phyloP scores from a whole-genome alignment of 176 grass and related monocot genomes.

The Carex scoparia region DNA sequence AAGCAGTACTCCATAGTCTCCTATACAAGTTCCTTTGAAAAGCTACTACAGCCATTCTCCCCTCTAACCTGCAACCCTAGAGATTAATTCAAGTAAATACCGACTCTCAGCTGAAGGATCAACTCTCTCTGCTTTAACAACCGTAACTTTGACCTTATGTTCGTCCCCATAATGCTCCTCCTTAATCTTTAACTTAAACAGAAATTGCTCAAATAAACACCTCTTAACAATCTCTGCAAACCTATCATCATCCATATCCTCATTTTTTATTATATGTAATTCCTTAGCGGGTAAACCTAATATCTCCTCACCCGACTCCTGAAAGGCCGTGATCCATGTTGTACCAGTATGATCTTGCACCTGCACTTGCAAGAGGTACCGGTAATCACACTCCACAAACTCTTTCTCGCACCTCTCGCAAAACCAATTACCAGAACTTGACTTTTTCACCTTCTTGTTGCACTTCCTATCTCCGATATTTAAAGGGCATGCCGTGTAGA shows the following conservation, averaged over 20 bases:
- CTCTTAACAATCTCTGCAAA: conserved; percentile 47
- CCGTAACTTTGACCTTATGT: conserved; percentile 61
- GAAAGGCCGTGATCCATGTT: conserved; percentile 76
- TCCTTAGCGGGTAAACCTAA: conserved; percentile 65
- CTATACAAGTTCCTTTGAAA: not conserved
- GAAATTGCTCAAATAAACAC: conserved; percentile 51
- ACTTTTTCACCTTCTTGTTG: conserved; percentile 64
- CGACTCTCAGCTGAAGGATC: conserved; percentile 65
- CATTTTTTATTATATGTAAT: conserved; percentile 46
- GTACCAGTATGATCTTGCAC: conserved; percentile 88
- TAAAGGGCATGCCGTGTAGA: conserved; percentile 74
- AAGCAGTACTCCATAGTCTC: not conserved
- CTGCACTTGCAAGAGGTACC: conserved; percentile 79
- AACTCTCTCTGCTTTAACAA: conserved; percentile 61
- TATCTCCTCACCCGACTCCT: conserved; percentile 70
- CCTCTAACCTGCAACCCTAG: conserved; percentile 11
- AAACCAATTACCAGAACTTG: conserved; percentile 45
- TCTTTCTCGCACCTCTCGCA: conserved; percentile 83
- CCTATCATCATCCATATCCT: conserved; percentile 32
- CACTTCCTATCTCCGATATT: conserved; percentile 71
- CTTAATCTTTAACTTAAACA: conserved; percentile 82
- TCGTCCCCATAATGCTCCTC: conserved; percentile 76
- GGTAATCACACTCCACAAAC: conserved; percentile 86
- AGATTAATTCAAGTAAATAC: conserved; percentile 56
- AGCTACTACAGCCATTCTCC: not conserved